Base-by-base conservation (phyloP, 495 filamentous ascomycete genomes). In the Zalerion maritima region DNA sequence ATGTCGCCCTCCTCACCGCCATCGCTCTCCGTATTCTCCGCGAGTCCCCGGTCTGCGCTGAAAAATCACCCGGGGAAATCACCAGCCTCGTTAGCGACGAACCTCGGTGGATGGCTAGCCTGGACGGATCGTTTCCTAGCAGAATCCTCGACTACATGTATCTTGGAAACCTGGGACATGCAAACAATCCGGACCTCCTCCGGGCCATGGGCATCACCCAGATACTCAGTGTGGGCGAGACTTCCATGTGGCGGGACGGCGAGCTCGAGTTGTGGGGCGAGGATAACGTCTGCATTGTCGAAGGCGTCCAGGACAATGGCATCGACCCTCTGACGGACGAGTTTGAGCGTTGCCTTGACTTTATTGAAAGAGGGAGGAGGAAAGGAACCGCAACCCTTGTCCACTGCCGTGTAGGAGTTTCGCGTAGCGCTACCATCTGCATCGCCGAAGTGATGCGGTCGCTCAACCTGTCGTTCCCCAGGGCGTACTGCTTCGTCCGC, bases 361-460 rank as follows among this genome's bases (percentile, higher is more conserved):
- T 97, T 38, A 92, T 96, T 52, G 78, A 78, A 16, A 67, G 74
- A 43, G 84, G 87, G 21, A 79, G 76, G 42, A 46, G 46, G 22
- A 75, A 81, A 23, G 70, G 72, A 13, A 77, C 68, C 4, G 84
- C 87, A n/a, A 94, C 89, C 1, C 62, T 97, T 25, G 89, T 97
- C 15, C 89, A 97, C 51, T 97, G 89, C 50, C 76, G 91, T 8
- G 89, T 97, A 24, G 89, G 89, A 26, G 89, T 97, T 35, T 94
- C 85, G 12, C 67, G 89, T 35, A 87, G 80, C 27, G 89, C 89
- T 13, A 97, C 89, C 5, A 94, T 97, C 47, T 96, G 89, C 56
- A 96, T 97, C 44, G 89, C 89, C 18, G 86, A 94, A 54, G 87
- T 96, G 13, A 97, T 97, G 89, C 69, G 75, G 8, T 60, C 73